Base-by-base conservation (phyloP, 169 alveolate species). In the Plasmodium gonderi region DNA sequence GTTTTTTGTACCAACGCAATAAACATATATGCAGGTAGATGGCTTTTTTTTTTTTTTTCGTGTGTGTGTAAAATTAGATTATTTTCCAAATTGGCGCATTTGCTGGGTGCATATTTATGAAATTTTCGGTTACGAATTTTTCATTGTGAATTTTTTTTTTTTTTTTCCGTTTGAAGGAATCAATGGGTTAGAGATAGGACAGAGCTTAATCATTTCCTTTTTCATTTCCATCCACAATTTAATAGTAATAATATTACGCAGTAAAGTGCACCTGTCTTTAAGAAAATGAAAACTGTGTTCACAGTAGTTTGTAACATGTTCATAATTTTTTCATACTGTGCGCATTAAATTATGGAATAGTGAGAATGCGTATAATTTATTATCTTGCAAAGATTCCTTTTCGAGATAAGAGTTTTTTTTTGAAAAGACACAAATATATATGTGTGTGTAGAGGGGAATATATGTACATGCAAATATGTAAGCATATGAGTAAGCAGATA, bases 181-280 rank as follows among this genome's bases (percentile, higher is more conserved):
- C 23, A 98, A 98, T 85, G 99, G 99, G 11, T 74, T 98, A 29
- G 99, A 98, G 96, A 98, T 97, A 6, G 98, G 99, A 0, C 97
- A 98, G 92, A 96, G 98, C 80, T 77, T 97, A 89, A 96, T 98
- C 2, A 98, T 98, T 42, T 97, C 98, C 36, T 95, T 94, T 68
- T 96, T 97, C 33, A 96, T 97, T 20, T 90, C 97, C 23, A 76
- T 97, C 44, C 97, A 97, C 93, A 98, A 98, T 91, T 82, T 97
- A 36, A 97, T 97, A 75, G 98, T 96, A 92, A 96, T 68, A 68
- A 68, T 3, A 68, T 68, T 68, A 29, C 23, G n/a, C n/a, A n/a
- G n/a, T n/a, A n/a, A n/a, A n/a, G n/a, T n/a, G n/a, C n/a, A n/a
- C n/a, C n/a, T n/a, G n/a, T n/a, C n/a, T n/a, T n/a, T n/a, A n/a